Percentiles rank a stretch among this genome's conserved stretches.
Evolutionary conservation across 805 yeast species (phyloP).

Genomic region (Starmerella stigmatis): DNA sequence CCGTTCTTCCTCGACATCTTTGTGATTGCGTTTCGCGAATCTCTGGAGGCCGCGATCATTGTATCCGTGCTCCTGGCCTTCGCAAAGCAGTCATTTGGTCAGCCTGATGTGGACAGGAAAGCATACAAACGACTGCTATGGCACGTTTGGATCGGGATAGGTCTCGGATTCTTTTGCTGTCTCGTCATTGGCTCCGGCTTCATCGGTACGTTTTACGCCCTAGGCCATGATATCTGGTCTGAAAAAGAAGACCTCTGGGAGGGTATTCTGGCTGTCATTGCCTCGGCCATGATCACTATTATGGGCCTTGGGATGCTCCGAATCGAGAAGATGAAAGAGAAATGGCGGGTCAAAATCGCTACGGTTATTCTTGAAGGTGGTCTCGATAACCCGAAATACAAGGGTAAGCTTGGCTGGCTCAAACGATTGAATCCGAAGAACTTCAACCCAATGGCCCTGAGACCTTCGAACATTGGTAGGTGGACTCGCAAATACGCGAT

Average conservation of each 20-base stretch:
- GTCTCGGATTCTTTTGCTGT: conserved; percentile 66
- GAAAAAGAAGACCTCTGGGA: conserved; percentile 91
- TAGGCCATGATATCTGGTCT: conserved; percentile 76
- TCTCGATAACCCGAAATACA: conserved; percentile 20
- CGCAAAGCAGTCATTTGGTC: conserved; percentile 77
- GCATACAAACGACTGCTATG: conserved; percentile 52
- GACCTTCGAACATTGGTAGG: conserved; percentile 24
- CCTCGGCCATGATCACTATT: conserved; percentile 73
- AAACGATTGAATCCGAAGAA: conserved; percentile 17
- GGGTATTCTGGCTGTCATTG: conserved; percentile 86
- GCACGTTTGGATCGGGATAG: conserved; percentile 84
- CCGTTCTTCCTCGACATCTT: conserved; percentile 60
- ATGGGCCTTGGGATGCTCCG: conserved; percentile 98
- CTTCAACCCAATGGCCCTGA: conserved; percentile 23
- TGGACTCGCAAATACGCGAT: conserved; percentile 66
- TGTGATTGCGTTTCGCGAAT: conserved; percentile 87
- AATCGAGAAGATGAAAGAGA: conserved; percentile 89
- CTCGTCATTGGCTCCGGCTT: conserved; percentile 80
- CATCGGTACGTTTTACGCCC: conserved; percentile 82
- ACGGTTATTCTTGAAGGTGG: conserved; percentile 52
- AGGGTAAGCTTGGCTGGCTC: conserved; percentile 18
- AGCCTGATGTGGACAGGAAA: conserved; percentile 27
- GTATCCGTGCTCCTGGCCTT: conserved; percentile 87
- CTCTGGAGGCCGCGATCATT: conserved; percentile 83
- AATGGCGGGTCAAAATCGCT: conserved; percentile 94